phyloP scores from a whole-genome alignment of 2,329 filamentous ascomycete species.

The Pseudodiploospora longispora region DNA sequence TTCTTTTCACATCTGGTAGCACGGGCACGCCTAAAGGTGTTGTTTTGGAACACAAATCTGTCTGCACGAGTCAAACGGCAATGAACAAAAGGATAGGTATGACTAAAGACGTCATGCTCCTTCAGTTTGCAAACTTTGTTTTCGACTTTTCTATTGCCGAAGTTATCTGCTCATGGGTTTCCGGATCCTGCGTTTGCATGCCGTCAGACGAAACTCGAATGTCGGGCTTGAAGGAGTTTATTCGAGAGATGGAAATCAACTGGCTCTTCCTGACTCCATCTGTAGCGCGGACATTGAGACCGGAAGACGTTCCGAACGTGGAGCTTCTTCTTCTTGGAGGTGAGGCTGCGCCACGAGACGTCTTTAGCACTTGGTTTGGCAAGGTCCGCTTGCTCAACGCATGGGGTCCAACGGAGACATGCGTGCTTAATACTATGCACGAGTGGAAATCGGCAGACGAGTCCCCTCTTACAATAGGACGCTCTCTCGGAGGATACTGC shows the following conservation, averaged over 20 bases:
- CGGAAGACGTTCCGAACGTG: slow-evolving; percentile 8
- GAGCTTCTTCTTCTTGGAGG: slow-evolving; percentile 10
- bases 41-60: slow-evolving; percentile 9
- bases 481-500: slow-evolving; percentile 5
- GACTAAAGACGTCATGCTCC: slow-evolving; percentile 4
- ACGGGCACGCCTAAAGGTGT: slow-evolving; percentile 12
- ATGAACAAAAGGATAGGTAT: slow-evolving; percentile 2
- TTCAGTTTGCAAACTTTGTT: slow-evolving; percentile 13
- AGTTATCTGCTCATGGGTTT: slow-evolving; percentile 9
- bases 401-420: slow-evolving; percentile 13
- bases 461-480: slow-evolving; percentile 5
- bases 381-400: slow-evolving; percentile 10
- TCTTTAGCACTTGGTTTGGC: slow-evolving; percentile 9
- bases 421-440: slow-evolving; percentile 7
- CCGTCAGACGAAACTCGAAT: slow-evolving; percentile 8
- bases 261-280: slow-evolving; percentile 11
- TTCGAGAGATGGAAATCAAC: slow-evolving; percentile 3
- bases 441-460: slow-evolving; percentile 5
- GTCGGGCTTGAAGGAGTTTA: slow-evolving; percentile 7
- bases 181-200: slow-evolving; percentile 10
- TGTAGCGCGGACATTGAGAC: slow-evolving; percentile 6
- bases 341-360: slow-evolving; percentile 7
- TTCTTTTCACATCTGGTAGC: slow-evolving; percentile 11
- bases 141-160: slow-evolving; percentile 12
- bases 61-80: slow-evolving; percentile 7